Base-by-base conservation (phyloP, 2,329 filamentous ascomycete species). In the Colletotrichum navitas region DNA sequence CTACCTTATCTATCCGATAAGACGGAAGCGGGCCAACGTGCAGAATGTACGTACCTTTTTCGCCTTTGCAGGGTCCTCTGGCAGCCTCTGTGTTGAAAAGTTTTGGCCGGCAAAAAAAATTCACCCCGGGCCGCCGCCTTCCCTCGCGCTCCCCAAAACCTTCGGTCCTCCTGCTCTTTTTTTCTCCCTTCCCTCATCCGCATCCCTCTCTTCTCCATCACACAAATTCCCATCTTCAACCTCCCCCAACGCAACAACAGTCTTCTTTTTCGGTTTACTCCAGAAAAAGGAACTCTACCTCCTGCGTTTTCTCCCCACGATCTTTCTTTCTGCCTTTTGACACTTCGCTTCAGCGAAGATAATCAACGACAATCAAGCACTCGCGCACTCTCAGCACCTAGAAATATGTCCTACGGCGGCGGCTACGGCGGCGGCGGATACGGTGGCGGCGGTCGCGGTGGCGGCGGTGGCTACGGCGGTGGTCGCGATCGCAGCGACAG, bases 401-500 rank as follows among this genome's bases (percentile, higher is more conserved):
- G 59, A 66, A 83, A 76, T 68, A 86, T 87, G 85, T 87, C 85
- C 77, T 85, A 84, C 80, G 82, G 83, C 76, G 79, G 80, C 49
- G 78, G 82, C 73, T 76, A 76, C 76, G 78, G 76, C 43, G 70
- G 68, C 39, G 72, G 72, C 26, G 70, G 74, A 76, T 76, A 76
- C 76, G 78, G 76, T 64, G 75, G 78, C 68, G 77, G 77, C 73
- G 75, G 75, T 73, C 77, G 77, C 64, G 76, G 80, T 64, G 76
- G 78, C 61, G 76, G 78, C 61, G 75, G 80, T 64, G 60, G 60
- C 34, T 63, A 63, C 60, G 45, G 60, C 14, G 60, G 60, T 29
- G 60, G 54, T 24, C 54, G 54, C 54, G 54, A 56, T 56, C 54
- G 54, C 26, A 39, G 18, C 7, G 54, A 78, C 64, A 76, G 80